Evolutionary conservation across 345 rosid species (phyloP).

Genomic region (Hibiscus syriacus): DNA sequence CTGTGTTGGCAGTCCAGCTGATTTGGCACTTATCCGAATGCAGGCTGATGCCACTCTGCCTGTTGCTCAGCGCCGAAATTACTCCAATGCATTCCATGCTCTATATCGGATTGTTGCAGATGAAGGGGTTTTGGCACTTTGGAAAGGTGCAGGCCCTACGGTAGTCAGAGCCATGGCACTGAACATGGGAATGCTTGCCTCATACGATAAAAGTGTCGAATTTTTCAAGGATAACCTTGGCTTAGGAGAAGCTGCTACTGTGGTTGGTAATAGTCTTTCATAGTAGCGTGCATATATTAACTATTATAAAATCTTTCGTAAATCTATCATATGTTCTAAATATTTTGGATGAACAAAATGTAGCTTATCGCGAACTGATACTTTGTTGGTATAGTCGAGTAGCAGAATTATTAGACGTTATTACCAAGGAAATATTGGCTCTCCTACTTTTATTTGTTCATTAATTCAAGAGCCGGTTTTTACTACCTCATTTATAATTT

Average conservation of each 20-base stretch:
- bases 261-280: background rate
- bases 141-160: constrained; percentile 2
- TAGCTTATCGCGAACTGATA: no score
- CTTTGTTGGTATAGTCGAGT: no score
- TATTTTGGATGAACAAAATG: no score
- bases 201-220: background rate
- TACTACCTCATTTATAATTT: no score
- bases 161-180: background rate
- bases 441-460: no score
- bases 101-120: background rate
- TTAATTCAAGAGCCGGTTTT: no score
- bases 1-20: constrained; percentile 1
- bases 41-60: constrained; percentile 3
- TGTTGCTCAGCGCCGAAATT: background rate
- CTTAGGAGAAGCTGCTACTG: background rate
- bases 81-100: constrained; percentile 1
- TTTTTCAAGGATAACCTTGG: constrained; percentile 2
- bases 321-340: background rate
- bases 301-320: background rate
- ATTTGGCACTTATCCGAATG: constrained; percentile 1
- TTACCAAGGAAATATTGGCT: no score
- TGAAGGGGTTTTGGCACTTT: constrained; percentile 1
- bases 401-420: no score
- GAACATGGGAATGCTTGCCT: constrained; percentile 5
- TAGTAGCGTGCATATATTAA: background rate